Conservation (phyloP, 1,284 basidiomycete genomes). For the Xerocomus amazonicus region DNA sequence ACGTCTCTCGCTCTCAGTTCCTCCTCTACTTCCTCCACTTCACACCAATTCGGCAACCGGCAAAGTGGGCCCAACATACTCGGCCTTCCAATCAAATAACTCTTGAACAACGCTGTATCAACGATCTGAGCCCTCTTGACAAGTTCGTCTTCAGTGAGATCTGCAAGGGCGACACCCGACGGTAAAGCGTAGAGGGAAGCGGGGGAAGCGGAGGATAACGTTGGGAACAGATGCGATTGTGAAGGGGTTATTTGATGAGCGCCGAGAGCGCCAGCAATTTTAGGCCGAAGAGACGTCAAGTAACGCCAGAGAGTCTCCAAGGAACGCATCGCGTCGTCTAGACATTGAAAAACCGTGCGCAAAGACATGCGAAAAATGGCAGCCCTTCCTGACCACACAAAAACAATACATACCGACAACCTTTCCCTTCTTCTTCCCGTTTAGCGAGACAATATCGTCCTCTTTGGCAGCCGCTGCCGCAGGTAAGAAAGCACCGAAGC, state of each 20-base stretch:
- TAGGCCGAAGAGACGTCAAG: conserved; percentile 83
- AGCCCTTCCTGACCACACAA: neutral
- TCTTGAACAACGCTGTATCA: conserved; percentile 94
- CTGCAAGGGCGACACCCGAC: conserved; percentile 57
- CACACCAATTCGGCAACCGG: conserved; percentile 94
- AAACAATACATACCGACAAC: conserved; percentile 28
- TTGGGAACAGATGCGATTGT: conserved; percentile 57
- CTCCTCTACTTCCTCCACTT: conserved; percentile 92
- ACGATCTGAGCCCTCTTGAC: conserved; percentile 89
- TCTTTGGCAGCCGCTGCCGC: conserved; percentile 43
- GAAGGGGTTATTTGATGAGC: conserved; percentile 68
- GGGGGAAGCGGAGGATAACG: conserved; percentile 63
- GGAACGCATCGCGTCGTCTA: conserved; percentile 61
- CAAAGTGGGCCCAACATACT: conserved; percentile 85
- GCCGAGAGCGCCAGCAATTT: conserved; percentile 73
- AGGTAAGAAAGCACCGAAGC: conserved; percentile 50
- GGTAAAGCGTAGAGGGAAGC: conserved; percentile 77
- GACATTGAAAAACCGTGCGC: neutral
- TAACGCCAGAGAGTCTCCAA: conserved; percentile 69
- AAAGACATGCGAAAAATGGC: neutral
- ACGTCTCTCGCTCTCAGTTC: conserved; percentile 81
- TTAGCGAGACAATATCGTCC: conserved; percentile 56
- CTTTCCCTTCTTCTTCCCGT: conserved; percentile 38
- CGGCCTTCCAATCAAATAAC: conserved; percentile 83
- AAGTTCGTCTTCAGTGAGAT: conserved; percentile 76